Base-by-base conservation (phyloP, 2,329 filamentous ascomycete genomes). In the Fusarium sp. region DNA sequence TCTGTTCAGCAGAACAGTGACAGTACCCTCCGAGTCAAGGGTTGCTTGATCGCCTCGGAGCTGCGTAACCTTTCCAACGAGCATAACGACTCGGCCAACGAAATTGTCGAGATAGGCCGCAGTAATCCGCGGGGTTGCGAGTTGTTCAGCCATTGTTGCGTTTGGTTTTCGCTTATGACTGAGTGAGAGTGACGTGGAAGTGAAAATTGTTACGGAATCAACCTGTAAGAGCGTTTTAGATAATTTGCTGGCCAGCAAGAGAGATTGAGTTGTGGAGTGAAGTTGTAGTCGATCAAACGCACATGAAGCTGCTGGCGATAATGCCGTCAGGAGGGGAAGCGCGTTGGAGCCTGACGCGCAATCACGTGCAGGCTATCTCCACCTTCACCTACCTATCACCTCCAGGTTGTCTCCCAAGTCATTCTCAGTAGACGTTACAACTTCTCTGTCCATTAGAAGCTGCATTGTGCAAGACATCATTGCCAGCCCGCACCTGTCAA, bases 41-140 rank as follows among this genome's bases (percentile, higher is more conserved):
- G 89, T 88, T 0, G 94, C 95, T 50, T 87, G 86, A 52, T 96
- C 92, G 70, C 94, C 94, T 51, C 90, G 90, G 24, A 98, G 84
- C 74, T 96, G 90, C 6, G 88, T 87, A 46, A 98, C 94, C 74
- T 91, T 94, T 74, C 96, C 96, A 7, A 97, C 85, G 56, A 98
- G 84, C 73, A 94, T 94, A 66, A 98, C 92, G 65, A 92, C 92
- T 69, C 88, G 86, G 70, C 85, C 84, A 70, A 89, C 84, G 81
- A 94, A 97, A 75, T 85, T 85, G 76, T 93, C 88, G 59, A 98
- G 90, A 80, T 95, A 92, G 40, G 86, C 82, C 53, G 92, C 91
- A 47, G 92, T 93, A 78, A 97, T 89, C 79, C 96, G 94, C 30
- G 96, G 95, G 48, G 93, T 88, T 26, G 85, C 84, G 62, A 83